Conservation (phyloP, 495 filamentous ascomycete genomes). For the Amorphotheca resinae region DNA sequence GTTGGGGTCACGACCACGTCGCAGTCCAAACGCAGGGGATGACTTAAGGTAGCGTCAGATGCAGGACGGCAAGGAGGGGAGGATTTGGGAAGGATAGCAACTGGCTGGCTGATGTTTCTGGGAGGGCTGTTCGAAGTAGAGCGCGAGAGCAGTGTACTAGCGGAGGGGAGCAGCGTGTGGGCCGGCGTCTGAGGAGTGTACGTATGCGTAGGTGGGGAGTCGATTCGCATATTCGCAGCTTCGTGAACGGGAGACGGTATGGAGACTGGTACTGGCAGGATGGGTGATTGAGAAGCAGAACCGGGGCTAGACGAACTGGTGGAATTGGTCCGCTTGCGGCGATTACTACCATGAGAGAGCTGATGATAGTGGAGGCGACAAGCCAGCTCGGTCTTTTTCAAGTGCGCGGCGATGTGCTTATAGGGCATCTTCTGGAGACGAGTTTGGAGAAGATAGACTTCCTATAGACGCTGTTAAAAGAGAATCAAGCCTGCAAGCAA, state of each 20-base stretch:
- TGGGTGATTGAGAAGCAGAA: slow-evolving; percentile 31
- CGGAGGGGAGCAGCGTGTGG: slow-evolving; percentile 18
- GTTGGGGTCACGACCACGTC: slow-evolving; percentile 23
- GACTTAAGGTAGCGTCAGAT: slow-evolving; percentile 19
- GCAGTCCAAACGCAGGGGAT: slow-evolving; percentile 36
- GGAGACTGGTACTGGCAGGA: slow-evolving; percentile 24
- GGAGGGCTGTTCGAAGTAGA: slow-evolving; percentile 19
- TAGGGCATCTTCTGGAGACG: slow-evolving; percentile 79
- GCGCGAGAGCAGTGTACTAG: slow-evolving; percentile 15
- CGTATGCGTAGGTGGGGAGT: slow-evolving; percentile 10
- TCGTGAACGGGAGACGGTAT: slow-evolving; percentile 37
- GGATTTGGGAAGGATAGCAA: slow-evolving; percentile 51
- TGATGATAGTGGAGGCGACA: slow-evolving; percentile 80
- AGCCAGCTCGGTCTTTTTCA: slow-evolving; percentile 77
- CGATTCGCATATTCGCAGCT: slow-evolving; percentile 8
- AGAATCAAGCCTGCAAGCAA: slow-evolving; percentile 3
- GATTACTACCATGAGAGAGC: slow-evolving; percentile 66
- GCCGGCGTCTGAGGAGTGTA: slow-evolving; percentile 17
- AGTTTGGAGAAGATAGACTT: slow-evolving; percentile 74
- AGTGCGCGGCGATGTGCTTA: slow-evolving; percentile 72
- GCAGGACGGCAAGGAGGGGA: slow-evolving; percentile 33
- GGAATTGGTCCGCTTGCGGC: slow-evolving; percentile 53
- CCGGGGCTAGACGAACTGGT: slow-evolving; percentile 41
- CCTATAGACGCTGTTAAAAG: slow-evolving; percentile 32
- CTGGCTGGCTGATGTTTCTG: slow-evolving; percentile 28